These are phyloP conservation scores for Botrytis deweyae DNA, from an alignment of 2,329 filamentous ascomycete species.

Conservation along the genomic window DNA sequence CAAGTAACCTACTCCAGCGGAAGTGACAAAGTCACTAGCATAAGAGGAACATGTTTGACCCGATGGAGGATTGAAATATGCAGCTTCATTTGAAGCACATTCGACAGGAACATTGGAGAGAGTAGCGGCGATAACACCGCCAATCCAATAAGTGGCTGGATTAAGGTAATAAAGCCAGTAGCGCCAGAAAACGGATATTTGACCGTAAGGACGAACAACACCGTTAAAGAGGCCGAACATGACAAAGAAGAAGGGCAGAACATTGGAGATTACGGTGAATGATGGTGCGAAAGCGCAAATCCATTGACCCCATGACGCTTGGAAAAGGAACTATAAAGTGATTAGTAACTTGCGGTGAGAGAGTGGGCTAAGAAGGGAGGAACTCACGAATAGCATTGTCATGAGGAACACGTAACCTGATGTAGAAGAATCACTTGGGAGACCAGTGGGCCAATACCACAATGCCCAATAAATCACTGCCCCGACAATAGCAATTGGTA, in stretches of 20 bases:
- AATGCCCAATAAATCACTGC: constrained; percentile 68
- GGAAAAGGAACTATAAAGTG: constrained; percentile 10
- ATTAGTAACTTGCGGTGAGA: neutral
- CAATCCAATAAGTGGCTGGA: constrained; percentile 68
- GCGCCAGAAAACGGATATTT: constrained; percentile 40
- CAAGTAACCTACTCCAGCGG: constrained; percentile 57
- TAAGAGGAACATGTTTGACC: constrained; percentile 65
- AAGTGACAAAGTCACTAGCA: constrained; percentile 56
- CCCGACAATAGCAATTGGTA: constrained; percentile 66
- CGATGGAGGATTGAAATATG: constrained; percentile 62
- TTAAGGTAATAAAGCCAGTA: constrained; percentile 59
- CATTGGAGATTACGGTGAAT: constrained; percentile 75
- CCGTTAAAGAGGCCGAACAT: constrained; percentile 74
- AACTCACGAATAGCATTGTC: constrained; percentile 62
- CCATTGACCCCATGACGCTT: constrained; percentile 74
- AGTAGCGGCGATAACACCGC: constrained; percentile 65
- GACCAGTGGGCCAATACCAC: constrained; percentile 75
- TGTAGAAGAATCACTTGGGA: constrained; percentile 62
- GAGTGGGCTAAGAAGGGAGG: neutral
- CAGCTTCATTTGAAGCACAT: constrained; percentile 55
- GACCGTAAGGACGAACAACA: constrained; percentile 69
- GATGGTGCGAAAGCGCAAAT: constrained; percentile 72
- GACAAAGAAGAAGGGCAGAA: constrained; percentile 38
- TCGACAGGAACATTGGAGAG: constrained; percentile 51
- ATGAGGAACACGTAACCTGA: constrained; percentile 78